Conservation (phyloP, 331 rosid genomes). For the Quercus lobata region DNA sequence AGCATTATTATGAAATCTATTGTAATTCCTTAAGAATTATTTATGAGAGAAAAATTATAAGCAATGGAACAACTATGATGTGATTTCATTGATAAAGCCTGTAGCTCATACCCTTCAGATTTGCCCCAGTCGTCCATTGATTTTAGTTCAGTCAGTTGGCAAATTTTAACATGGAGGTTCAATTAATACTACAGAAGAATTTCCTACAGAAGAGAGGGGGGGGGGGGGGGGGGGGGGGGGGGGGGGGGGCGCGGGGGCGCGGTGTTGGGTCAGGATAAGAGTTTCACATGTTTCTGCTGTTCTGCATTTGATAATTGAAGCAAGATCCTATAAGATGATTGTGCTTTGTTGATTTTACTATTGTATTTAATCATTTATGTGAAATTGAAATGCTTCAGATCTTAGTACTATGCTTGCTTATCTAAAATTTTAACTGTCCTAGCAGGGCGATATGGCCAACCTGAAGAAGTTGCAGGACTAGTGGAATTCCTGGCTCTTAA, state of each 20-base stretch:
- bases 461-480: conserved; percentile 96
- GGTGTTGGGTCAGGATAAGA: not conserved
- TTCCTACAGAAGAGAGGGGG: too few relatives aligned
- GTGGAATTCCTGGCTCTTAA: conserved; percentile 92
- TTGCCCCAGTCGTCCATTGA: not conserved
- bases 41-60: conserved; percentile 11
- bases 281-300: not conserved
- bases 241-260: too few relatives aligned
- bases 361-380: not conserved
- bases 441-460: conserved; percentile 88
- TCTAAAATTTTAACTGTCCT: conserved; percentile 8
- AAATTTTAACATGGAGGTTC: not conserved
- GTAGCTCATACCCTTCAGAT: not conserved
- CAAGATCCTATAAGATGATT: not conserved
- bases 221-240: too few relatives aligned
- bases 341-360: not conserved
- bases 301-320: not conserved
- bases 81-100: not conserved
- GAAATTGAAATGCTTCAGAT: not conserved
- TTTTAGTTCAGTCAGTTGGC: not conserved
- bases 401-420: not conserved
- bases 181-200: not conserved
- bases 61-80: not conserved
- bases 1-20: not conserved
- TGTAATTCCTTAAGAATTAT: not conserved